Percentiles rank a stretch among this genome's conserved stretches.
Conservation (phyloP, 805 yeast species). For the Candida berthetii region DNA sequence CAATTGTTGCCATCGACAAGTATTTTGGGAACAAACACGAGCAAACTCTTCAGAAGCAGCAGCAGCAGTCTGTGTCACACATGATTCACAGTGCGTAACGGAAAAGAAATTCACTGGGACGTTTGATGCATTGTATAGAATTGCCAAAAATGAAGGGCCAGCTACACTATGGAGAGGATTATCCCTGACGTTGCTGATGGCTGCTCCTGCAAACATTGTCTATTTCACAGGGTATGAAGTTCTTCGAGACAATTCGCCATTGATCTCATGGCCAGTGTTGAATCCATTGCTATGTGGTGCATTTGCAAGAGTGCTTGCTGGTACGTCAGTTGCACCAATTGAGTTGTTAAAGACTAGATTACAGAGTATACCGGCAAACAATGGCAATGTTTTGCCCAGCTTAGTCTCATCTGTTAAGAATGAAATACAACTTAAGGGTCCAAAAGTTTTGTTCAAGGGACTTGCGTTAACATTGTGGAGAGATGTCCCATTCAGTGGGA, state of each 20-base stretch:
- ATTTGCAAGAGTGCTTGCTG: constrained; percentile 74
- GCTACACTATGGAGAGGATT: constrained; percentile 85
- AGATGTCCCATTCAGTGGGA: constrained; percentile 94
- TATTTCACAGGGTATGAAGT: constrained; percentile 93
- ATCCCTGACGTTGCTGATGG: constrained; percentile 76
- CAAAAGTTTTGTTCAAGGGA: constrained; percentile 71
- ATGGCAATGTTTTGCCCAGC: constrained; percentile 30
- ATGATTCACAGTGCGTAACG: constrained; percentile 24
- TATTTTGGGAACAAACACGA: constrained; percentile 22
- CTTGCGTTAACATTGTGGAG: constrained; percentile 87
- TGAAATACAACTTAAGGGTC: constrained; percentile 52
- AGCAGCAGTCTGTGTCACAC: constrained; percentile 4
- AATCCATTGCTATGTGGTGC: constrained; percentile 87
- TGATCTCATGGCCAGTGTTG: constrained; percentile 28
- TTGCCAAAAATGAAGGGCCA: constrained; percentile 68
- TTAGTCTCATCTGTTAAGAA: constrained; percentile 46
- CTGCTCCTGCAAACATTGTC: constrained; percentile 88
- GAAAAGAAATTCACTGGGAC: constrained; percentile 51
- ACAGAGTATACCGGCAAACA: constrained; percentile 75
- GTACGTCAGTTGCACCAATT: constrained; percentile 79
- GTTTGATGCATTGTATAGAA: constrained; percentile 62
- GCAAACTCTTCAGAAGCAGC: not conserved
- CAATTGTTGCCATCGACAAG: constrained; percentile 29
- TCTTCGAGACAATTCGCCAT: constrained; percentile 67
- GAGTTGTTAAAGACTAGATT: constrained; percentile 84